Base-by-base conservation (phyloP, 345 rosid species). In the Populus alba region DNA sequence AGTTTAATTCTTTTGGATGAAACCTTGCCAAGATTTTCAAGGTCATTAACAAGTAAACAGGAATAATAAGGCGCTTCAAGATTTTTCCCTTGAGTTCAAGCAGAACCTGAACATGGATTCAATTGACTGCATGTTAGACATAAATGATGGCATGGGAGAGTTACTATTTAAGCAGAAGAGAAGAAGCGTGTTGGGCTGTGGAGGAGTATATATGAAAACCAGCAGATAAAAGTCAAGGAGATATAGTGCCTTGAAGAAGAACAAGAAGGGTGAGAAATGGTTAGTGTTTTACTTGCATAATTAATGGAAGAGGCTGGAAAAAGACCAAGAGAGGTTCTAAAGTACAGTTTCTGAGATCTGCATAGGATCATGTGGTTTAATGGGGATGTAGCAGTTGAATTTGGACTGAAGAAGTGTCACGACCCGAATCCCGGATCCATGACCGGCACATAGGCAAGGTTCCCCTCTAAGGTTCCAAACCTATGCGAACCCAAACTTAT, bases 321-420 rank as follows among this genome's bases (percentile, higher is more conserved):
- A 78, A 79, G 85, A 27, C 91, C 92, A 0, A 77, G 29, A 78
- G 92, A 84, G 63, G 89, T 88, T 85, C 88, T 83, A 18, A 89
- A 85, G 70, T 86, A 89, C 35, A 86, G 85, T 59, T 83, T 78
- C 66, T 86, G 78, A 83, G 90, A 86, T 76, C 83, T 84, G 88
- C 92, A 87, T 53, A 81, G 61, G 72, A 88, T 81, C 83, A 85
- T 77, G n/a, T 71, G 73, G 65, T 69, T 73, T 66, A 79, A 59
- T 16, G 73, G 75, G 22, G 74, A 74, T 15, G 82, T 76, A 57
- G n/a, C 57, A 3, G 81, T 78, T 20, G 83, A 76, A 78, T 80
- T 77, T 71, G 80, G 68, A 59, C 68, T 66, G 27, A 59, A 31
- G 73, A n/a, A n/a, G n/a, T n/a, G n/a, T n/a, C n/a, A n/a, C n/a